Evolutionary conservation across 495 filamentous ascomycete species (phyloP), one percentile per base, ranked within the genome.

Genomic region (Trichoderma reesei): DNA sequence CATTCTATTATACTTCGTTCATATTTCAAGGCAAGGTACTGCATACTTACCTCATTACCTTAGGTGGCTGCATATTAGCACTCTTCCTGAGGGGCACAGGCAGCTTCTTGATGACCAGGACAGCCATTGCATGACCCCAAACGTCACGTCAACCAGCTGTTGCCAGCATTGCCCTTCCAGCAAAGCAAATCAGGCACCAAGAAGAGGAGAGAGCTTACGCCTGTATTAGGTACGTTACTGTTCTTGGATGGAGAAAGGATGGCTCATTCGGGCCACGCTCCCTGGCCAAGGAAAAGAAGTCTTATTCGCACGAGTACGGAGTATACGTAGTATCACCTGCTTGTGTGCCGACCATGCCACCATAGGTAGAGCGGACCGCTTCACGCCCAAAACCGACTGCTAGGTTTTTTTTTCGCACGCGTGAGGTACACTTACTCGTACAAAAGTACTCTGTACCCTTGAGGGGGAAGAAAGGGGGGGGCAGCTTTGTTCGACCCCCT

Each of bases 101-200:
- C n/a, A 33, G 26, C 51, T 2, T 10, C 51, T 34, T 33, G 18
- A 56, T n/a, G 31, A 7, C 10, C 31, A 36, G 20, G 26, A 34
- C 34, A 9, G 20, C 20, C 20, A n/a, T 16, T 42, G 9, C n/a
- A 48, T 4, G 16, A 5, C 7, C 16, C 37, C 42, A 48, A 48
- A 48, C 16, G n/a, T 48, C 44, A n/a, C 37, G 37, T 39, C 37
- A 39, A 39, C 4, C 37, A 44, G 41, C 41, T 10, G 13, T 44
- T 10, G 10, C 13, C 41, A 51, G 3, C 11, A 9, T 33, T 31
- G 51, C 1, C n/a, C 8, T 11, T 11, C 51, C 8, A 31, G 31
- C 20, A 34, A 56, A 9, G 51, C 51, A 56, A 48, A 56, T 56
- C 51, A 56, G 51, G 51, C 51, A 34, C 51, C 51, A 34, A 56